A percentile compares a stretch with the other conserved stretches of the same genome.
Conservation (phyloP, 257 asterid genomes). For the Linaria vulgaris region DNA sequence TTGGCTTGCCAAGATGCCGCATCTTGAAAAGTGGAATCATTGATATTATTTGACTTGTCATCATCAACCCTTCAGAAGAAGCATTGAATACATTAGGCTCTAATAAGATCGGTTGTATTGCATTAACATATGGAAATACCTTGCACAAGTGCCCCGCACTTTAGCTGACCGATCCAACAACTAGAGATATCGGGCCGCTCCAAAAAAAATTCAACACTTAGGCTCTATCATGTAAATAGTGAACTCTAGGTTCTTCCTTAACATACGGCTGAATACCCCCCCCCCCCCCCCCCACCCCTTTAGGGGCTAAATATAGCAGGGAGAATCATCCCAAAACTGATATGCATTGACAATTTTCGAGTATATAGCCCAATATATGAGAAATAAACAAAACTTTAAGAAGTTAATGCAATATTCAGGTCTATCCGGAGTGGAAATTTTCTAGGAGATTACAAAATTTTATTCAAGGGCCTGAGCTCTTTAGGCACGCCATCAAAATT, state of each 20-base stretch:
- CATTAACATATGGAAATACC: slow-evolving; percentile 39
- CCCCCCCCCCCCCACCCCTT: too few relatives aligned
- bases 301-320: too few relatives aligned
- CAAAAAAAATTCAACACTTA: too few relatives aligned
- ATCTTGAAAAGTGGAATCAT: slow-evolving; percentile 78
- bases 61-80: slow-evolving; percentile 56
- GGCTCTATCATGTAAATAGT: too few relatives aligned
- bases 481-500: slow-evolving; percentile 72
- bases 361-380: background rate
- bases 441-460: slow-evolving; percentile 47
- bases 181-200: too few relatives aligned
- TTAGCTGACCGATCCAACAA: too few relatives aligned
- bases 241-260: too few relatives aligned
- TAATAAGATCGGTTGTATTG: slow-evolving; percentile 9
- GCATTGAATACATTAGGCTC: slow-evolving; percentile 21
- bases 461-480: slow-evolving; percentile 75
- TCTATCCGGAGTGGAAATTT: background rate
- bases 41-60: slow-evolving; percentile 46
- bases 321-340: too few relatives aligned
- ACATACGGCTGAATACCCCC: too few relatives aligned
- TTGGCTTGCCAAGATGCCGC: slow-evolving; percentile 99
- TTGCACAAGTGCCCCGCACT: too few relatives aligned
- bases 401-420: background rate
- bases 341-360: too few relatives aligned
- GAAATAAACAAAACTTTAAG: background rate